Percentiles rank a stretch among this genome's conserved stretches.
phyloP scores from a whole-genome alignment of 306 rosid species.

The Oxytropis ochrocephala region DNA sequence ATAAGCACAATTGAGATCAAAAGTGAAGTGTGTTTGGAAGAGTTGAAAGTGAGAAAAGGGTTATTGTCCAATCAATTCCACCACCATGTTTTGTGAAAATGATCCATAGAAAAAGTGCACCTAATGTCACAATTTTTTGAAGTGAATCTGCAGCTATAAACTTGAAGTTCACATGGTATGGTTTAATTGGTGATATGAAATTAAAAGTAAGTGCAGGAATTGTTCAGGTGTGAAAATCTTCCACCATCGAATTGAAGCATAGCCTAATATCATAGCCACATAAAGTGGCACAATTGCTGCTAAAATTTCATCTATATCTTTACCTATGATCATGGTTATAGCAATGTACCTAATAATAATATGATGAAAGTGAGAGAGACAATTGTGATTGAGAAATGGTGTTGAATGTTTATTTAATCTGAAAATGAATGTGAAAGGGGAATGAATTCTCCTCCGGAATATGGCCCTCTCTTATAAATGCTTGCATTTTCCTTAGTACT shows the following conservation, averaged over 20 bases:
- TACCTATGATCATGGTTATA: slow-evolving; percentile 51
- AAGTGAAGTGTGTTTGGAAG: slow-evolving; percentile 77
- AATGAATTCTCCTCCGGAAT: too few species aligned
- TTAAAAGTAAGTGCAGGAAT: too few species aligned
- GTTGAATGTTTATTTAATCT: neutral
- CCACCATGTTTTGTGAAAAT: slow-evolving; percentile 32
- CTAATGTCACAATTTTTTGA: slow-evolving; percentile 22
- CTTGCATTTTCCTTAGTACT: too few species aligned
- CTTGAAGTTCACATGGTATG: slow-evolving; percentile 24
- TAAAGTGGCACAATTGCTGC: too few species aligned
- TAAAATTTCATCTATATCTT: too few species aligned
- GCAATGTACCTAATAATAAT: neutral
- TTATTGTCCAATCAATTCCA: slow-evolving; percentile 57
- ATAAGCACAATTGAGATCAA: slow-evolving; percentile 70
- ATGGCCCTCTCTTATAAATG: too few species aligned
- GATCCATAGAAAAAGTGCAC: slow-evolving; percentile 10
- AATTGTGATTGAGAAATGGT: neutral
- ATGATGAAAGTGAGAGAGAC: neutral
- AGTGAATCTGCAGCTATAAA: slow-evolving; percentile 24
- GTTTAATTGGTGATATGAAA: too few species aligned
- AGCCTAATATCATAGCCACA: too few species aligned
- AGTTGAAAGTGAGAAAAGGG: slow-evolving; percentile 61
- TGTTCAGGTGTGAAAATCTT: too few species aligned
- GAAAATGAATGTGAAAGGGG: neutral
- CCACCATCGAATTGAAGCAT: too few species aligned